phyloP scores from a whole-genome alignment of 202 grass and related monocot genomes.

The Setaria italica region DNA sequence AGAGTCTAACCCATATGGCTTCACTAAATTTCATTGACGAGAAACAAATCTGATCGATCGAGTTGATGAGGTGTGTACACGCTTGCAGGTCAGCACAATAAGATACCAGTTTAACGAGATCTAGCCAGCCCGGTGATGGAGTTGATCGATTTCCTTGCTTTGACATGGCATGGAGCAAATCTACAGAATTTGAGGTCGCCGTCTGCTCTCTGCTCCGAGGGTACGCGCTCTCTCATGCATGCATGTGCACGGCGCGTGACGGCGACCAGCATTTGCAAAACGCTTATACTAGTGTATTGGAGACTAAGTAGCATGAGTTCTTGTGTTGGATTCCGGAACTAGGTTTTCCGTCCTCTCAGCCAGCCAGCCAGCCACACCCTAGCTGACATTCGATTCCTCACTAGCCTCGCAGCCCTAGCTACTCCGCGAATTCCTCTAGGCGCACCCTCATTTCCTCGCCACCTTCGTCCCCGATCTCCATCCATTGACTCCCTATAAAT shows the following conservation, averaged over 20 bases:
- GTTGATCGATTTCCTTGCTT: neutral
- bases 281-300: neutral
- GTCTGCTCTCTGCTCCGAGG: neutral
- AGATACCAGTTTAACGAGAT: slow-evolving; percentile 28
- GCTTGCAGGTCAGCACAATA: slow-evolving; percentile 15
- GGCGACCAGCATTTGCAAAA: too few relatives aligned
- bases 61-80: neutral
- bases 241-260: slow-evolving; percentile 32
- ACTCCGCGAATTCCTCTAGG: neutral
- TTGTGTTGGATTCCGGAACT: slow-evolving; percentile 4
- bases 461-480: slow-evolving; percentile 35
- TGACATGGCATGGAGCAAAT: slow-evolving; percentile 29
- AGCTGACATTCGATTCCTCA: slow-evolving; percentile 16
- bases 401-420: neutral
- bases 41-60: neutral
- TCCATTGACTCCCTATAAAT: slow-evolving; percentile 34
- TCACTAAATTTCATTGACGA: slow-evolving; percentile 1
- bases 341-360: neutral
- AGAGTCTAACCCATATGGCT: slow-evolving; percentile 5
- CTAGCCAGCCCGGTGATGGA: neutral
- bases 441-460: slow-evolving; percentile 1
- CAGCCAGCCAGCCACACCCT: slow-evolving; percentile 9
- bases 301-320: neutral
- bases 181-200: neutral
- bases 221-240: neutral